Evolutionary conservation across 176 grass and related monocot species (phyloP), one percentile per base, ranked within the genome.

Genomic region (Juncus inflexus): DNA sequence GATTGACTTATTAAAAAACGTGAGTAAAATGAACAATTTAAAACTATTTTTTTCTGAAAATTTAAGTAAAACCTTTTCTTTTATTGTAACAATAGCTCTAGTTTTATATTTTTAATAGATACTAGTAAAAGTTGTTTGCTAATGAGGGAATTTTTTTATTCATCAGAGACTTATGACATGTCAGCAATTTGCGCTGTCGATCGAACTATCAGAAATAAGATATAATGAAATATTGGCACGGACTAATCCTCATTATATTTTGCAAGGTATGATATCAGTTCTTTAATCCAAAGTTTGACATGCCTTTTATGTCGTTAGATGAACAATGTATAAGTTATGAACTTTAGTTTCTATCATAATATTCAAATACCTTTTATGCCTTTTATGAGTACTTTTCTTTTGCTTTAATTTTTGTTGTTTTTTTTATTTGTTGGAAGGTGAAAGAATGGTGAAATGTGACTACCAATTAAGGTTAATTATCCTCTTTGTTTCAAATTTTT

Each of bases 151-250:
- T 9, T 16, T 62, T 84, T 61, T 16, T 10, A 75, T 55, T 11
- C n/a, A 37, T 40, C 87, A 97, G 92, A 91, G 92, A 77, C 84
- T 91, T 67, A 65, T 86, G 64, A 71, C 84, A 73, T 89, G 87
- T n/a, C 79, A 97, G 60, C 82, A 97, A 70, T 86, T 86, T n/a
- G 77, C 79, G 2, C 39, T 77, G 76, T 56, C 69, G 6, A 66
- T 87, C 6, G 54, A 86, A 8, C 45, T 91, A 15, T 51, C 76
- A 38, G 67, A 51, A 14, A n/a, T 89, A 57, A 69, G 78, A 60
- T 58, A 63, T 28, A 77, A 60, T 57, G 65, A 78, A 19, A 79
- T 60, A 53, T 71, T 84, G 15, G 35, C 67, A 28, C 79, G 62
- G 67, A 73, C 83, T 66, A 84, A 89, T 74, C 70, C 61, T n/a